These are phyloP conservation scores for Rhizophagus sp. DNA, from an alignment of 192 early-diverging fungal genomes.

Conservation along the genomic window DNA sequence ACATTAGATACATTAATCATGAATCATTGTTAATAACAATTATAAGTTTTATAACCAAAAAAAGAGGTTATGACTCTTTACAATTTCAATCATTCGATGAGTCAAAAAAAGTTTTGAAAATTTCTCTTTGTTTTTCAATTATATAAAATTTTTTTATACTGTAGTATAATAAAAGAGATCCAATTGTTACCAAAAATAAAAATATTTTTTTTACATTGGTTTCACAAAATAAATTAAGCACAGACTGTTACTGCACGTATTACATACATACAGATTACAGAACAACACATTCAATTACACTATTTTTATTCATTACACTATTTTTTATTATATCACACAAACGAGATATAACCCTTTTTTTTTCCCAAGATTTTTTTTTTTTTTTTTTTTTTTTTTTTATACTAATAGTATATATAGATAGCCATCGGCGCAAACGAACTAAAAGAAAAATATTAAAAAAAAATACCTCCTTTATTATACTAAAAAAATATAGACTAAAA, in stretches of 20 bases:
- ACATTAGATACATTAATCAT: too few relatives aligned
- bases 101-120: neutral
- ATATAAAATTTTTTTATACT: neutral
- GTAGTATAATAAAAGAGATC: neutral
- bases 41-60: neutral
- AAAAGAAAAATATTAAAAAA: too few relatives aligned
- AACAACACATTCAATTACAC: neutral
- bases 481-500: too few relatives aligned
- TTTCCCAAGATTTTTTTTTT: too few relatives aligned
- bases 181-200: neutral
- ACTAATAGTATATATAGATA: too few relatives aligned
- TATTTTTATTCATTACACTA: neutral
- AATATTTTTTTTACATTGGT: neutral
- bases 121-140: neutral
- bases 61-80: too few relatives aligned
- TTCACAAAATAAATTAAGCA: constrained; percentile 1
- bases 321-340: neutral
- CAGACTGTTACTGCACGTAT: neutral
- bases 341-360: too few relatives aligned
- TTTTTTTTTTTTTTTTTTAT: too few relatives aligned
- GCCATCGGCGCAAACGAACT: too few relatives aligned
- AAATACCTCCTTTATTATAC: too few relatives aligned
- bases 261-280: neutral
- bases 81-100: too few relatives aligned
- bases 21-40: neutral